A percentile compares a stretch with the other conserved stretches of the same genome.
phyloP scores from a whole-genome alignment of 208 protist species.

The Wallacemonas rigidus region DNA sequence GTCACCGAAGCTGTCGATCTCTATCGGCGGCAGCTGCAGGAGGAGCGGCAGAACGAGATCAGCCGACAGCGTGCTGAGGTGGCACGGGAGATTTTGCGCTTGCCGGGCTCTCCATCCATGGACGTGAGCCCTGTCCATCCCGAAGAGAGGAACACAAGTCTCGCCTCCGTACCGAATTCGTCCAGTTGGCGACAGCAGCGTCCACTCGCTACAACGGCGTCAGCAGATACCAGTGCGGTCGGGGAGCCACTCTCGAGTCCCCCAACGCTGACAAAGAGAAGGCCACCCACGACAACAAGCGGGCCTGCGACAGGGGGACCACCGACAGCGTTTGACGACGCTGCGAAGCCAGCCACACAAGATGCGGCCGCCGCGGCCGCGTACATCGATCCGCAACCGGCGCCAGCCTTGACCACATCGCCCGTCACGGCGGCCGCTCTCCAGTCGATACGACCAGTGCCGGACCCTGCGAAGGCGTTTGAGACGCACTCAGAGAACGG shows the following conservation, averaged over 20 bases:
- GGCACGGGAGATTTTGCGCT: not conserved
- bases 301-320: not conserved
- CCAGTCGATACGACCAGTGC: slow-evolving; percentile 9
- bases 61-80: slow-evolving; percentile 2
- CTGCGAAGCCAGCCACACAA: not conserved
- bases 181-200: not conserved
- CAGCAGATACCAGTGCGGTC: not conserved
- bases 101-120: not conserved
- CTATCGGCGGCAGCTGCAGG: slow-evolving; percentile 27
- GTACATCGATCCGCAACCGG: slow-evolving; percentile 5
- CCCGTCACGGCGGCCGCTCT: not conserved
- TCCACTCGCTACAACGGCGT: not conserved
- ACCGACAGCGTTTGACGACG: not conserved
- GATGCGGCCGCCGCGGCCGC: not conserved
- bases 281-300: not conserved
- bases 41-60: slow-evolving; percentile 24
- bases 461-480: not conserved
- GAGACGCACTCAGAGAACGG: slow-evolving; percentile 1
- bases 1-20: slow-evolving; percentile 31
- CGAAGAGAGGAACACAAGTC: not conserved
- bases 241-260: not conserved
- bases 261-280: slow-evolving; percentile 1
- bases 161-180: slow-evolving; percentile 1
- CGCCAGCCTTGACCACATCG: not conserved
- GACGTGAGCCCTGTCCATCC: slow-evolving; percentile 9